These are phyloP conservation scores for Cicer judaicum DNA, from an alignment of 306 rosid genomes.

Conservation along the genomic window DNA sequence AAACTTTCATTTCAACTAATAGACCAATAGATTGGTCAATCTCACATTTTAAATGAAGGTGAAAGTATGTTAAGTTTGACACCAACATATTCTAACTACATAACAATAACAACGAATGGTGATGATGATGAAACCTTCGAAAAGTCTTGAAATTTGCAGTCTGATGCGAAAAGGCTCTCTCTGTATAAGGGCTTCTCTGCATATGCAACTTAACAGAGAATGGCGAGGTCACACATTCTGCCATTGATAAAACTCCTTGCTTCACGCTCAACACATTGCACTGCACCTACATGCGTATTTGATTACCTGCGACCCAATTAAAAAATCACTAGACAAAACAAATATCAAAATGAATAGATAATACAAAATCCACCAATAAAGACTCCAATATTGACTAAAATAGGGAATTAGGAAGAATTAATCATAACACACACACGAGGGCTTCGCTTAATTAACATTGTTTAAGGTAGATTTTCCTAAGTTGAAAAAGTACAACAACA, in stretches of 20 bases:
- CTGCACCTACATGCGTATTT: conserved; percentile 24
- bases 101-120: not conserved
- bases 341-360: conserved; percentile 36
- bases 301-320: conserved; percentile 38
- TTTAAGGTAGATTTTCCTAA: not conserved
- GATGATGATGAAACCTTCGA: conserved; percentile 53
- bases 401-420: conserved; percentile 4
- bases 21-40: not conserved
- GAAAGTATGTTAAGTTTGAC: not conserved
- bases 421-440: not conserved
- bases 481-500: conserved; percentile 1
- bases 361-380: conserved; percentile 16
- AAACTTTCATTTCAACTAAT: not conserved
- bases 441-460: conserved; percentile 9
- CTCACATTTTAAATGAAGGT: not conserved
- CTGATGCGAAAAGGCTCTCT: conserved; percentile 41
- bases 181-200: conserved; percentile 45
- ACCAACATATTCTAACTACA: not conserved
- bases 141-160: conserved; percentile 40
- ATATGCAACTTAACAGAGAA: conserved; percentile 58
- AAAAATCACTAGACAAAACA: conserved; percentile 24
- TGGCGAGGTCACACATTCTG: conserved; percentile 66
- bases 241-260: conserved; percentile 54
- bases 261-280: conserved; percentile 59
- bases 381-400: conserved; percentile 19